Evolutionary conservation across 73 alveolate genomes (phyloP).

Genomic region (Paramecium sonneborni): DNA sequence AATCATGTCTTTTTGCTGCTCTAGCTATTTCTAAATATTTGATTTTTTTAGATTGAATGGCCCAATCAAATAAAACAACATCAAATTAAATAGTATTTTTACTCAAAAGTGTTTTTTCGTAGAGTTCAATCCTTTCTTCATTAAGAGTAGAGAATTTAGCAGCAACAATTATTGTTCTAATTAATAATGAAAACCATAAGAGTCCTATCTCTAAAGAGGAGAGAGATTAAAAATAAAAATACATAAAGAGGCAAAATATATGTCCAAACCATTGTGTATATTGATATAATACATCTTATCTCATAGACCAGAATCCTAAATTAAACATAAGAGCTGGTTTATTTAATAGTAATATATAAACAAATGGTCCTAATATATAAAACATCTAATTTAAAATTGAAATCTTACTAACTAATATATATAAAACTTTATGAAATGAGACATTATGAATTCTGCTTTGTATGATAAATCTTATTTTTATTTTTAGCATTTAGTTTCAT

Average conservation of each 20-base stretch:
- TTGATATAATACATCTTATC: not conserved
- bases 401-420: not conserved
- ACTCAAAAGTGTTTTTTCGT: not conserved
- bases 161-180: conserved; percentile 20
- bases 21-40: not conserved
- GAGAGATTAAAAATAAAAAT: not conserved
- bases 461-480: conserved; percentile 19
- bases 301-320: conserved; percentile 34
- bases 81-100: not conserved
- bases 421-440: not conserved
- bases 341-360: not conserved
- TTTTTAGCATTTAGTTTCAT: conserved; percentile 41
- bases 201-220: not conserved
- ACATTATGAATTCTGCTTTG: not conserved
- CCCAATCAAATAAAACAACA: conserved; percentile 35
- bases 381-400: not conserved
- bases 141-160: not conserved
- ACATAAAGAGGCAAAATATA: not conserved
- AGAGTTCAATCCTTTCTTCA: not conserved
- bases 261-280: not conserved
- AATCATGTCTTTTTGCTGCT: not conserved
- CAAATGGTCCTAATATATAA: conserved; percentile 24
- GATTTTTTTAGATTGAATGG: not conserved
- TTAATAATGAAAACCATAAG: conserved; percentile 4
- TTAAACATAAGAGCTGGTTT: not conserved